Percentiles rank a stretch among this genome's conserved stretches.
These are phyloP conservation scores for Phycomyces blakesleeanus DNA, from an alignment of 192 early-diverging fungal species.

Conservation along the genomic window DNA sequence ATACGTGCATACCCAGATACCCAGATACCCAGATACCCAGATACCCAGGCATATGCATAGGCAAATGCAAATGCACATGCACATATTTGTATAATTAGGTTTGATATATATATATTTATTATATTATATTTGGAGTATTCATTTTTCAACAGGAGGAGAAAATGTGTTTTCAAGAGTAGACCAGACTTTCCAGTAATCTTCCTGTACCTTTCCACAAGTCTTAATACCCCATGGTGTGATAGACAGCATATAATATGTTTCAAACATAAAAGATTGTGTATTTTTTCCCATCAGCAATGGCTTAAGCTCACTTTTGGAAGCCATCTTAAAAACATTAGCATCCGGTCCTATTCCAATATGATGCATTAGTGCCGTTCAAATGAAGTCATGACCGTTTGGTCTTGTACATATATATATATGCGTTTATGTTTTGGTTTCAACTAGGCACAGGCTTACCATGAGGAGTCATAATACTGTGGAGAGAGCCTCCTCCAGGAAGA, in stretches of 20 bases:
- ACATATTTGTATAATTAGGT: too few species aligned
- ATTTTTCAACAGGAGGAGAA: neutral
- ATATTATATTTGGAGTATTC: too few species aligned
- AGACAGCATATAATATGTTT: slow-evolving; percentile 76
- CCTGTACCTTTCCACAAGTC: slow-evolving; percentile 67
- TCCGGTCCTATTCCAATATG: slow-evolving; percentile 60
- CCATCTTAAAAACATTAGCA: slow-evolving; percentile 67
- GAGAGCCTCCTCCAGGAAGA: slow-evolving; percentile 85
- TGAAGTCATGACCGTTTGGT: too few species aligned
- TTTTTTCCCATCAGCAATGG: slow-evolving; percentile 80
- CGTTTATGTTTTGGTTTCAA: neutral
- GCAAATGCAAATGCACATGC: too few species aligned
- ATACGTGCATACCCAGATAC: too few species aligned
- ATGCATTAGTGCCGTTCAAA: too few species aligned
- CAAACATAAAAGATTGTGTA: slow-evolving; percentile 96
- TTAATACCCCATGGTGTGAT: slow-evolving; percentile 80
- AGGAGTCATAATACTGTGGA: slow-evolving; percentile 83
- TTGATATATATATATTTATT: too few species aligned
- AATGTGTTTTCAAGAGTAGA: slow-evolving; percentile 17
- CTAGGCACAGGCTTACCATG: slow-evolving; percentile 50
- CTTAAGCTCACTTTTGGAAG: slow-evolving; percentile 62
- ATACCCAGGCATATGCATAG: too few species aligned
- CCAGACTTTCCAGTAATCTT: slow-evolving; percentile 91
- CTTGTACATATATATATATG: neutral
- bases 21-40: too few species aligned